Base-by-base conservation (phyloP, 139 green algal species). In the Micromonas commoda region DNA sequence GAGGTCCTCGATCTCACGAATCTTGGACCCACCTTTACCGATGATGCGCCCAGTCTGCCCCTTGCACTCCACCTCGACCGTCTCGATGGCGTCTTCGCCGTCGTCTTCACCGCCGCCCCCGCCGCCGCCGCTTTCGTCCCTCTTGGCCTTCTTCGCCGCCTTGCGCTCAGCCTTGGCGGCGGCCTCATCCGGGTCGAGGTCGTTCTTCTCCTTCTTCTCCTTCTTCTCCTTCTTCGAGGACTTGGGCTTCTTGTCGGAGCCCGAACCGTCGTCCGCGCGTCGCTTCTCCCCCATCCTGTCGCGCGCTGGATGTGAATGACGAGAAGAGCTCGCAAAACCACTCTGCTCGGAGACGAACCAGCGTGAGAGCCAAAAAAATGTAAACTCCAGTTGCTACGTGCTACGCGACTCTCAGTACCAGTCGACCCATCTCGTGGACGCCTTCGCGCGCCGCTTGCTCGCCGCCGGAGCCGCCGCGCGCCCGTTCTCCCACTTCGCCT, bases 171-270 rank as follows among this genome's bases (percentile, higher is more conserved):
- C 26, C 33, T 39, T 32, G 16, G 9, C 64, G 64, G n/a, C 64
- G 64, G 2, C 64, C 28, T n/a, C 64, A 29, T n/a, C 32, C n/a
- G 5, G 24, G 24, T 68, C 60, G 60, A 13, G 60, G 19, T 63
- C 20, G 19, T 63, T 5, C 61, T 68, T 68, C 19, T 16, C 19
- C 61, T 68, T 68, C 61, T 68, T 68, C 61, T 68, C 61, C 61
- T 68, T 68, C 19, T 68, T 68, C 13, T 68, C 61, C 64, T 71
- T 71, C 64, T 71, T 71, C 61, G 24, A 29, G n/a, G 24, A 35
- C 16, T 68, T 20, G n/a, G 5, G 16, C 61, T 29, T 68, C 61
- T 13, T 20, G n/a, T 13, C 52, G 19, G 52, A 20, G 52, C 19
- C 20, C 26, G 61, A 68, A 6, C 61, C 61, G 45, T 57, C 9